Base-by-base conservation (phyloP, 306 rosid species). In the Inga laurina region DNA sequence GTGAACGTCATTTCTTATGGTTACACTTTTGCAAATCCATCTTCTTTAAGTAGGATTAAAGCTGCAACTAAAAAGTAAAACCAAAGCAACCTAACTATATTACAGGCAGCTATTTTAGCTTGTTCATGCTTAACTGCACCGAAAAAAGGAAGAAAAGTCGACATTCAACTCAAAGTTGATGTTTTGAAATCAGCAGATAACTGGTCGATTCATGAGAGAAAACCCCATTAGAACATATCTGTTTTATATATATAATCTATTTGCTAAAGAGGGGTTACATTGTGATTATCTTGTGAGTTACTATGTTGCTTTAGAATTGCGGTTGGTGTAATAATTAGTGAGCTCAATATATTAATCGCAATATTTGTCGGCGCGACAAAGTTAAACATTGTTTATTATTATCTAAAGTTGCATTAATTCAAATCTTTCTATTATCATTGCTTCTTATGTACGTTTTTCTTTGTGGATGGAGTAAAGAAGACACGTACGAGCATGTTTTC, bases 1-100 rank as follows among this genome's bases (percentile, higher is more conserved):
- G 90, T 85, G 85, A 79, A 83, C 77, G 86, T 88, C 92, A 85
- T 87, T 71, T 91, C 92, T 74, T 81, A 83, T 86, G 88, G 85
- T 86, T 87, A 79, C 84, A 80, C 89, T 86, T 82, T 78, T 78
- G 65, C 68, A 86, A 82, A 78, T 82, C 4, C 56, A 49, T 65
- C 54, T 78, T 79, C 85, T 79, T 86, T 82, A 72, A 54, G 82
- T 78, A 65, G 79, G 79, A 74, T 85, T 78, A 83, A 73, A 85
- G 87, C 83, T 83, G 82, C 81, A 84, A 78, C 61, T 32, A 45
- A 79, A 88, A 85, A 86, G 92, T 90, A 79, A 32, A 85, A 72
- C 79, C 90, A 88, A 87, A 87, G 90, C 88, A 84, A 79, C 81
- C 70, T 68, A 79, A 77, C 81, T 54, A 49, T 85, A 56, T 84